Conservation (phyloP, 2,329 filamentous ascomycete genomes). For the Hypoxylon sp. region DNA sequence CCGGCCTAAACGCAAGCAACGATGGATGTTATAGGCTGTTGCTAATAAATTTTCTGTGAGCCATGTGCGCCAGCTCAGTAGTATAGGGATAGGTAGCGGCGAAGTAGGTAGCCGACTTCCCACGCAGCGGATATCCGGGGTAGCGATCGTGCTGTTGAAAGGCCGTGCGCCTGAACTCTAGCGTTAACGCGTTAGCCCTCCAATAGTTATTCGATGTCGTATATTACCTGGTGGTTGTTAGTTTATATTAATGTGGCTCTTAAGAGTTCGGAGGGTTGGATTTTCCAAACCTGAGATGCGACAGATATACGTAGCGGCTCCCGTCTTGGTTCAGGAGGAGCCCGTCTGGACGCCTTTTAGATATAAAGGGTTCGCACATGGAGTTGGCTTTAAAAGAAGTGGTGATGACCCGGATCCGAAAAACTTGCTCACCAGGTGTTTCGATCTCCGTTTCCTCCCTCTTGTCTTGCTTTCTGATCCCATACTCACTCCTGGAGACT, state of each 20-base stretch:
- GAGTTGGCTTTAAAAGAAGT: conserved; percentile 30
- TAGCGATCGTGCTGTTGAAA: conserved; percentile 16
- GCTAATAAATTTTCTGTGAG: not conserved
- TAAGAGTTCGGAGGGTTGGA: conserved; percentile 19
- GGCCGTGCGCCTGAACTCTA: conserved; percentile 24
- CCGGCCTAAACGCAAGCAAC: conserved; percentile 6
- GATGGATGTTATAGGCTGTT: not conserved
- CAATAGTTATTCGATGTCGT: not conserved
- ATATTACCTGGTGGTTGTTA: not conserved
- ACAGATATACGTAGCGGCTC: conserved; percentile 10
- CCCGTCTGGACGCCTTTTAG: conserved; percentile 1
- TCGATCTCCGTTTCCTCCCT: conserved; percentile 21
- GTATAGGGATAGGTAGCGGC: not conserved
- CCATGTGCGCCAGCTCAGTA: conserved; percentile 9
- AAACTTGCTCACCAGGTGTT: conserved; percentile 37
- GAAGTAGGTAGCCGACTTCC: conserved; percentile 10
- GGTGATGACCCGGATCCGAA: conserved; percentile 17
- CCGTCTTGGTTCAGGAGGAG: not conserved
- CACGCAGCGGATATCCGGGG: conserved; percentile 36
- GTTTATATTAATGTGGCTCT: conserved; percentile 19
- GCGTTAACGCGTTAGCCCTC: conserved; percentile 24
- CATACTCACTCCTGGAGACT: conserved; percentile 17
- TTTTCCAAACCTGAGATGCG: conserved; percentile 27
- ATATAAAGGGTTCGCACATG: conserved; percentile 6
- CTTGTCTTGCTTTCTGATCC: conserved; percentile 6